These are phyloP conservation scores for Durio zibethinus DNA, from an alignment of 345 rosid genomes.

Conservation along the genomic window DNA sequence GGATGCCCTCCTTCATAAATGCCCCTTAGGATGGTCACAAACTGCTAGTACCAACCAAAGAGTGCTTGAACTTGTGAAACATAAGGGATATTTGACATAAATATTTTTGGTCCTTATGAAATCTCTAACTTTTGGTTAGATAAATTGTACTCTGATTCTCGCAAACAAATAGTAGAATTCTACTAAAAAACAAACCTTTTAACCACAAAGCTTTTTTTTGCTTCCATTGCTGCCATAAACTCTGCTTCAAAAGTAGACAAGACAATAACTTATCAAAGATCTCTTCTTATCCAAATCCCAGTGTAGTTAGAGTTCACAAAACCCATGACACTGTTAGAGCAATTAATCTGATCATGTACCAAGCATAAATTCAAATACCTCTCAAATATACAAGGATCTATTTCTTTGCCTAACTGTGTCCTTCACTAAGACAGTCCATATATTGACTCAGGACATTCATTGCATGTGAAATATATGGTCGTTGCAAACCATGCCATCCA, in stretches of 20 bases:
- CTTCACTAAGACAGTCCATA: not conserved
- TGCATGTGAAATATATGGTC: no score
- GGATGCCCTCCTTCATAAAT: not conserved
- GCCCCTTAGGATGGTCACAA: not conserved
- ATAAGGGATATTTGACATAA: not conserved
- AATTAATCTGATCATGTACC: not conserved
- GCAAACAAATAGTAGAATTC: not conserved
- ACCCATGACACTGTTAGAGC: not conserved
- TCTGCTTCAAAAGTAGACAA: not conserved
- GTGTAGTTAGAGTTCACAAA: not conserved
- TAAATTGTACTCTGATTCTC: not conserved
- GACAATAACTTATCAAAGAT: not conserved
- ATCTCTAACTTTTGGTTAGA: not conserved
- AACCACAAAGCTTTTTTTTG: not conserved
- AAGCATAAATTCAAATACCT: not conserved
- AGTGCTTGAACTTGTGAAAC: not conserved
- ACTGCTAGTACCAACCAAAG: not conserved
- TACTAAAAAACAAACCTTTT: not conserved
- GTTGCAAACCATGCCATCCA: no score
- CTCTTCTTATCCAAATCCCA: not conserved
- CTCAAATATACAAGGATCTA: not conserved
- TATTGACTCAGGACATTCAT: no score
- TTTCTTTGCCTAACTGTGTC: not conserved
- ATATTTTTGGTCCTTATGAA: not conserved
- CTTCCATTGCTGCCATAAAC: not conserved